Evolutionary conservation across 129 eudicot genomes (phyloP).

Genomic region (Kitagawia praeruptora): DNA sequence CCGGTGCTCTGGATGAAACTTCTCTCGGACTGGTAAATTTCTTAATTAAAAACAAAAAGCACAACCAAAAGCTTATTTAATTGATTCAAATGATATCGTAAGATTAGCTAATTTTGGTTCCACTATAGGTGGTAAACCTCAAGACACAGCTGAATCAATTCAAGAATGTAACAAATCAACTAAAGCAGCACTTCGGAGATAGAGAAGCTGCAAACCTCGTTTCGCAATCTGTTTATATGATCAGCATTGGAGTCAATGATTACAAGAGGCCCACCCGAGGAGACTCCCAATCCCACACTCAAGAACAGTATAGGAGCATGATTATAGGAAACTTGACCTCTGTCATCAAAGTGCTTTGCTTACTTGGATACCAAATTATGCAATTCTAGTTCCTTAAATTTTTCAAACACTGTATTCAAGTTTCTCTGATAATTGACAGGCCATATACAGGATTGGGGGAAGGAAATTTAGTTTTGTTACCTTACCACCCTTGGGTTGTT

Average conservation of each 20-base stretch:
- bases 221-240: slow-evolving; percentile 45
- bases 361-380: not conserved
- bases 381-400: slow-evolving; percentile 6
- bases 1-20: slow-evolving; percentile 38
- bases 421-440: slow-evolving; percentile 18
- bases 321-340: slow-evolving; percentile 46
- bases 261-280: slow-evolving; percentile 29
- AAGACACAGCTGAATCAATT: slow-evolving; percentile 30
- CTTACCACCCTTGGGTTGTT: slow-evolving; percentile 39
- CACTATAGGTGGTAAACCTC: slow-evolving; percentile 10
- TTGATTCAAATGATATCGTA: not conserved
- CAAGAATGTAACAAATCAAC: slow-evolving; percentile 25
- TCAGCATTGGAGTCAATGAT: slow-evolving; percentile 53
- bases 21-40: slow-evolving; percentile 26
- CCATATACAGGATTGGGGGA: slow-evolving; percentile 36
- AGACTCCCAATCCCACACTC: slow-evolving; percentile 11
- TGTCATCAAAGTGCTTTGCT: slow-evolving; percentile 26
- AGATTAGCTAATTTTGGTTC: not conserved
- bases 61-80: not conserved
- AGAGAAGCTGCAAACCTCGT: slow-evolving; percentile 21
- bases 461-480: slow-evolving; percentile 41
- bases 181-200: slow-evolving; percentile 26
- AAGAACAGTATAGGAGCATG: slow-evolving; percentile 22
- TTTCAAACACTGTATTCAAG: not conserved
- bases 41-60: not conserved